Evolutionary conservation across 352 stramenopile genomes (phyloP).

Genomic region (Blastocystis sp.): DNA sequence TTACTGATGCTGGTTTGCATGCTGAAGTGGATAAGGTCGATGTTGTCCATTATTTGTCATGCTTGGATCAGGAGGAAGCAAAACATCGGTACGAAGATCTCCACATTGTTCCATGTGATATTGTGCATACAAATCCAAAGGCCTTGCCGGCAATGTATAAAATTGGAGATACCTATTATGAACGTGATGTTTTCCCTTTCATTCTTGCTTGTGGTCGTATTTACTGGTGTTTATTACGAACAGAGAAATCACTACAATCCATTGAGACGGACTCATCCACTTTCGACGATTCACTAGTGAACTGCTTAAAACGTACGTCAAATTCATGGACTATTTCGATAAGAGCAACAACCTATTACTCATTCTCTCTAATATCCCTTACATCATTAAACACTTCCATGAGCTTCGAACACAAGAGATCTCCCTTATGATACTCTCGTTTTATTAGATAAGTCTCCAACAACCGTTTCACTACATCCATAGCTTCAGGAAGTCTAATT

Average conservation of each 20-base stretch:
- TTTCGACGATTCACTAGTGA: not conserved
- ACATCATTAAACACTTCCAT: not conserved
- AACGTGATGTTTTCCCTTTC: slow-evolving; percentile 51
- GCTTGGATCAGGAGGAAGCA: slow-evolving; percentile 31
- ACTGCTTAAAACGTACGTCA: not conserved
- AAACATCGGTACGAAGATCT: not conserved
- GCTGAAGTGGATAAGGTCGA: not conserved
- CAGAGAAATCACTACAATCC: slow-evolving; percentile 35
- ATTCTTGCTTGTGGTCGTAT: slow-evolving; percentile 2
- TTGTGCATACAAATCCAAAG: not conserved
- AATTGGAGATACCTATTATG: not conserved
- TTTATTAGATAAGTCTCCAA: not conserved
- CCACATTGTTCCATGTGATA: not conserved
- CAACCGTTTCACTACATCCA: not conserved
- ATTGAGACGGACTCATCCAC: slow-evolving; percentile 50
- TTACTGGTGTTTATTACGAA: slow-evolving; percentile 1
- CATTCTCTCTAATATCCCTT: not conserved
- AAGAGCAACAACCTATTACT: not conserved
- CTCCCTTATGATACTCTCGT: not conserved
- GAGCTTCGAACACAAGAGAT: not conserved
- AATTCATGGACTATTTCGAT: not conserved
- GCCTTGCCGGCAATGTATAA: not conserved
- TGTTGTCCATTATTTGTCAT: slow-evolving; percentile 21
- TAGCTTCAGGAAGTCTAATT: not conserved
- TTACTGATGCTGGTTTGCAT: not conserved